Evolutionary conservation across 2,329 filamentous ascomycete species (phyloP).

Genomic region (Sporothrix humicola): DNA sequence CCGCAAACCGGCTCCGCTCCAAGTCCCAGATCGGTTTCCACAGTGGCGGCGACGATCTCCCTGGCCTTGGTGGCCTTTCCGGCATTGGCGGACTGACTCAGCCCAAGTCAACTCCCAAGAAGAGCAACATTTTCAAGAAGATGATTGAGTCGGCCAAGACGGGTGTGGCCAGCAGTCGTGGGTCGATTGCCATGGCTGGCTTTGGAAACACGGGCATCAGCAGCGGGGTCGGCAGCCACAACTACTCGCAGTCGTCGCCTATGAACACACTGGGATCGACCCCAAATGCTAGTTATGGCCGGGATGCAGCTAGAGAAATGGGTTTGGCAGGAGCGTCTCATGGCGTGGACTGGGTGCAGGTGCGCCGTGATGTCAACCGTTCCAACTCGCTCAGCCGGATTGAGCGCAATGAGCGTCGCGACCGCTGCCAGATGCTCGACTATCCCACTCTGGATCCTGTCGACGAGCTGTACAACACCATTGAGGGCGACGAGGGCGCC

Average conservation of each 20-base stretch:
- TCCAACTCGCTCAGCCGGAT: conserved; percentile 92
- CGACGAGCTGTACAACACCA: conserved; percentile 81
- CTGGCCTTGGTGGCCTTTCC: conserved; percentile 53
- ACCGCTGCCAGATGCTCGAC: conserved; percentile 94
- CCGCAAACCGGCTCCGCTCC: conserved; percentile 47
- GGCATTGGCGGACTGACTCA: conserved; percentile 78
- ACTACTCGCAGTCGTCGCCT: conserved; percentile 39
- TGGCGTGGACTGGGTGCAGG: conserved; percentile 92
- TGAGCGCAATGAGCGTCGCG: conserved; percentile 81
- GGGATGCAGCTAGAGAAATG: conserved; percentile 70
- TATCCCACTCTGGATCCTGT: conserved; percentile 86
- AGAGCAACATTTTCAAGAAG: conserved; percentile 88
- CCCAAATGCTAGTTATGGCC: conserved; percentile 41
- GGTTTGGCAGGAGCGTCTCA: conserved; percentile 55
- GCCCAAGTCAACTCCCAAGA: conserved; percentile 76
- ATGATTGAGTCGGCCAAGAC: conserved; percentile 95
- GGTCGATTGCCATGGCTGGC: conserved; percentile 72
- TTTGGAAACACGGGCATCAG: conserved; percentile 48
- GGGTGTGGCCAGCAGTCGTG: conserved; percentile 85
- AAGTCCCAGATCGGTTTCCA: conserved; percentile 70
- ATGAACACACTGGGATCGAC: conserved; percentile 50
- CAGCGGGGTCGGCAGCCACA: conserved; percentile 1
- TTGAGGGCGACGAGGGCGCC: conserved; percentile 87
- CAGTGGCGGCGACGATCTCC: conserved; percentile 54
- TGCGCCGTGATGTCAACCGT: conserved; percentile 91